Base-by-base conservation (phyloP, 2,329 filamentous ascomycete species). In the Colletotrichum neosansevieriae region DNA sequence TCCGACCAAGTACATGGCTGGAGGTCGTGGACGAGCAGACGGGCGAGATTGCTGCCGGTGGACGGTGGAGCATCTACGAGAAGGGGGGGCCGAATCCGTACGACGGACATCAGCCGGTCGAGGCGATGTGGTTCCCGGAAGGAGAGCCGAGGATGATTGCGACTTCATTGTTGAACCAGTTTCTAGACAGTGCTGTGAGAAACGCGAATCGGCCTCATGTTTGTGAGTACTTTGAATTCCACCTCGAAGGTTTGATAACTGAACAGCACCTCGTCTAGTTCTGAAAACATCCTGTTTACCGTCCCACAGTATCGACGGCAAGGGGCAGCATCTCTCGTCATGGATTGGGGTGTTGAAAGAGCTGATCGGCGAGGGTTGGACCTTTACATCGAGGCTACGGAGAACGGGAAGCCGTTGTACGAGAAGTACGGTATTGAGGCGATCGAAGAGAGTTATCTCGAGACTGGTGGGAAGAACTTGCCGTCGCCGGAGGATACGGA, bases 231-330 rank as follows among this genome's bases (percentile, higher is more conserved):
- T 38, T 15, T 15, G 36, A 4, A 12, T 3, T 38, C 36, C 13
- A 12, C 3, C 11, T 7, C 36, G 13, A 15, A 38, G 36, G 7
- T 1, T 38, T 38, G 11, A 15, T 38, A 13, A 38, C 11, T 13
- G 11, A 7, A 38, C 2, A 15, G 45, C 3, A 13, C 29, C 9
- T 19, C 29, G 29, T 10, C 19, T 6, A 79, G 78, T 79, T 54
- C 69, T 81, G 1, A 80, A 79, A 80, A 79, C 45, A 73, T 78
- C 1, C 73, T 81, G 36, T 77, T 80, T 44, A 81, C 80, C 3
- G 72, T 78, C 40, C 74, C 78, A 2, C 72, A 74, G 6, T 77
- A 79, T 53, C 78, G 79, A 38, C 74, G 74, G 45, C 75, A 75
- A 10, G 79, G 79, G 5, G 77, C 78, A 6, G 79, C 72, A 1